These are phyloP conservation scores for Talinum fruticosum DNA, from an alignment of 148 eudicot genomes.

Conservation along the genomic window DNA sequence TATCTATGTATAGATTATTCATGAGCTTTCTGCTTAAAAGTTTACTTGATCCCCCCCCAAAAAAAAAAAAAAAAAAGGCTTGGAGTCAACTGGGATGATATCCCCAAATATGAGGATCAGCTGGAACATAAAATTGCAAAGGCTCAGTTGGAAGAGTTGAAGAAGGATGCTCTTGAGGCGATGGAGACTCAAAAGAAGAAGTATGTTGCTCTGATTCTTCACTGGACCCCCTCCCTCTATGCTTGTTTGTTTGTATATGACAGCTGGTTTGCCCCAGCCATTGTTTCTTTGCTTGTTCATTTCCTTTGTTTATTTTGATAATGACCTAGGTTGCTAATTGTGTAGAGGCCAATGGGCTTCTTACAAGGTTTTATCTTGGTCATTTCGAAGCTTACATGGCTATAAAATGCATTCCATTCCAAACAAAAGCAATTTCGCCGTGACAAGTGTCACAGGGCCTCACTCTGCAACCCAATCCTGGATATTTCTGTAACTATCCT, in stretches of 20 bases:
- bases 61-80: conserved; percentile 41
- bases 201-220: conserved; percentile 39
- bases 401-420: too few species aligned
- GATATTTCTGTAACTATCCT: too few species aligned
- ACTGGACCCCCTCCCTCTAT: not conserved
- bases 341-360: too few species aligned
- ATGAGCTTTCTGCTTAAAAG: not conserved
- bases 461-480: too few species aligned
- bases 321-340: not conserved
- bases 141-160: conserved; percentile 84
- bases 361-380: too few species aligned
- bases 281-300: not conserved
- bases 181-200: conserved; percentile 92
- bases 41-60: not conserved
- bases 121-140: conserved; percentile 83
- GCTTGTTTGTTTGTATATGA: not conserved
- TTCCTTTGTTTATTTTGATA: not conserved
- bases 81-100: conserved; percentile 65
- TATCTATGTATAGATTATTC: too few species aligned
- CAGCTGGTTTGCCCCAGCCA: not conserved
- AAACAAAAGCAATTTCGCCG: too few species aligned
- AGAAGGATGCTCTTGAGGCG: conserved; percentile 83
- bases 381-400: too few species aligned
- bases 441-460: too few species aligned
- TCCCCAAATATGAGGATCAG: conserved; percentile 83